Evolutionary conservation across 1,284 basidiomycete genomes (phyloP), one percentile per base, ranked within the genome.

Genomic region (Cutaneotrichosporon sp.): DNA sequence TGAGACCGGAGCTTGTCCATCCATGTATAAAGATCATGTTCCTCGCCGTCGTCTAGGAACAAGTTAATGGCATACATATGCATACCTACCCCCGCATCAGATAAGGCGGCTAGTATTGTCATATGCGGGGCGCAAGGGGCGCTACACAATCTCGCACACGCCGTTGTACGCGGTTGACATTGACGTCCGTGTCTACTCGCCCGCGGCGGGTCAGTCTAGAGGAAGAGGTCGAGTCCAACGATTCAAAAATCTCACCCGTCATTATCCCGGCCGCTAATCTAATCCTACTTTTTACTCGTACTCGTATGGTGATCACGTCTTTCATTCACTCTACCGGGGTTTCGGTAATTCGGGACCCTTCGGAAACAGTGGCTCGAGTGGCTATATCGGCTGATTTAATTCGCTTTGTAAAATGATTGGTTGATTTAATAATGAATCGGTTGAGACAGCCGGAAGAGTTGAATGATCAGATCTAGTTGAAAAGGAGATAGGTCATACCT

Each of bases 401-500:
- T 13, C 55, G 22, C 14, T 8, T 13, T 6, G 55, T 11, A 2
- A 5, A 10, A 4, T 56, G 55, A 56, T 56, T 56, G 55, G 55
- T 18, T 46, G 31, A 26, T 26, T 1, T 6, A 36, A 11, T 4
- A 40, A 11, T 3, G 22, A 2, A 5, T 14, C 55, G 55, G 55
- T 18, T 42, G 21, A 40, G 38, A 30, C 22, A 30, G 16, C 55
- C 55, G 55, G 55, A 22, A 21, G 38, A 56, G 55, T 32, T 38
- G 34, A n/a, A 46, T 40, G 38, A 46, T 58, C 36, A 40, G 1
- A 5, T 14, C 11, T 18, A 4, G 32, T 42, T 55, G 21, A 30
- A 60, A 60, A 53, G 26, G 22, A n/a, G n/a, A n/a, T n/a, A n/a
- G n/a, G n/a, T 26, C 26, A 34, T 36, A 61, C 60, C 55, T 62